Base-by-base conservation (phyloP, 306 rosid genomes). In the Myrica gale region DNA sequence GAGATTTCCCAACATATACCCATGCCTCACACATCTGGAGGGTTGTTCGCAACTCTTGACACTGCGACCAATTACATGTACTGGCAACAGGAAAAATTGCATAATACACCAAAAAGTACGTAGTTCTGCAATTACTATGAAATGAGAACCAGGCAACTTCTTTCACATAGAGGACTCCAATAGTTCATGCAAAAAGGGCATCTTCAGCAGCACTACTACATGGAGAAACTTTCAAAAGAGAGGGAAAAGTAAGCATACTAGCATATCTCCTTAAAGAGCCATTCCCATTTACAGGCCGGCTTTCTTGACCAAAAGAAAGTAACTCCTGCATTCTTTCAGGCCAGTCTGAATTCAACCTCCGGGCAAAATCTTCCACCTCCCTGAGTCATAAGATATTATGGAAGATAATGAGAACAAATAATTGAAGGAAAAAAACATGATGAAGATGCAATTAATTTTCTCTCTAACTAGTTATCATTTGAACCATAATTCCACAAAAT, bases 291-390 rank as follows among this genome's bases (percentile, higher is more conserved):
- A 69, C 78, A n/a, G 86, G 73, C 56, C 79, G 89, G 76, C 88
- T 85, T 82, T 91, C 96, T 85, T 90, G 96, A 74, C 92, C 92
- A 12, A 89, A 63, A 20, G 94, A 88, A 73, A 92, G 81, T 78
- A 94, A 78, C 74, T 95, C 97, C 77, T 90, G 97, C 90, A 90
- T 91, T 84, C 97, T 89, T 82, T 90, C 90, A 42, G 97, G 97
- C 98, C 98, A 95, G 78, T 86, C 90, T 52, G 98, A 92, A 82
- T 92, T 95, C 79, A 95, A 86, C 61, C 94, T 91, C 20, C 98
- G 92, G 12, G 96, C 92, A 73, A 95, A 95, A 85, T 92, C 97
- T 85, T 89, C 96, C 51, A 95, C 98, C 80, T 95, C 98, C 89
- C 98, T 95, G 88, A 69, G 55, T 74, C 81, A 73, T 80, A 82